Evolutionary conservation across 805 yeast species (phyloP).

Genomic region (Nakazawaea peltata): DNA sequence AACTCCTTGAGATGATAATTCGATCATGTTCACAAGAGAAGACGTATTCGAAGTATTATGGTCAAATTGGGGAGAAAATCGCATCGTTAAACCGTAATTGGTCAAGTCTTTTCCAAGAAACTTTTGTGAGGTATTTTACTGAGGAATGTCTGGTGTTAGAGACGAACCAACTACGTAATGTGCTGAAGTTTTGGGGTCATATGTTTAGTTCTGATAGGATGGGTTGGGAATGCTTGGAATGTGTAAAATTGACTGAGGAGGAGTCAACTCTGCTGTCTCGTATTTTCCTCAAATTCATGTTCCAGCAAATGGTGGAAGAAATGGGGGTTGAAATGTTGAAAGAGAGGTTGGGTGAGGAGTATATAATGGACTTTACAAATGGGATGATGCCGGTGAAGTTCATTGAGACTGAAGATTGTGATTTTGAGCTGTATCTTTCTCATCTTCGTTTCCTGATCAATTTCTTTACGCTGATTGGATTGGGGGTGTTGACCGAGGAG

Average conservation of each 20-base stretch:
- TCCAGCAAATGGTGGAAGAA: conserved; percentile 74
- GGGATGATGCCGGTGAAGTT: conserved; percentile 56
- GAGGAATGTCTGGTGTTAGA: conserved; percentile 55
- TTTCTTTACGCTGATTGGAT: conserved; percentile 86
- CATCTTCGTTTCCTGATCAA: conserved; percentile 73
- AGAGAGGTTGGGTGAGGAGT: conserved; percentile 43
- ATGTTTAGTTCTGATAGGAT: conserved; percentile 62
- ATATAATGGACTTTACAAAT: conserved; percentile 35
- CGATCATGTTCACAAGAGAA: conserved; percentile 82
- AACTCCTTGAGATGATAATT: conserved; percentile 63
- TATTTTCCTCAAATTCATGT: conserved; percentile 71
- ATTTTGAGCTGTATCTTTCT: not conserved
- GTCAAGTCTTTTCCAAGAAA: conserved; percentile 42
- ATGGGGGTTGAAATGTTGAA: conserved; percentile 50
- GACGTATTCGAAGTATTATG: conserved; percentile 80
- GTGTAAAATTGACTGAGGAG: conserved; percentile 54
- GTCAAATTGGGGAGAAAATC: conserved; percentile 64
- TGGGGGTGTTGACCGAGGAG: conserved; percentile 74
- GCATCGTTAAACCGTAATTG: conserved; percentile 44
- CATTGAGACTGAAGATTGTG: conserved; percentile 34
- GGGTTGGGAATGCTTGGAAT: conserved; percentile 52
- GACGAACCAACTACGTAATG: conserved; percentile 63
- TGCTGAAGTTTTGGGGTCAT: conserved; percentile 85
- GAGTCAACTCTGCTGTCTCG: conserved; percentile 77
- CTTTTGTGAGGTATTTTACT: conserved; percentile 50